Evolutionary conservation across 2,329 filamentous ascomycete species (phyloP), one percentile per base, ranked within the genome.

Genomic region (Ilyonectria sp.): DNA sequence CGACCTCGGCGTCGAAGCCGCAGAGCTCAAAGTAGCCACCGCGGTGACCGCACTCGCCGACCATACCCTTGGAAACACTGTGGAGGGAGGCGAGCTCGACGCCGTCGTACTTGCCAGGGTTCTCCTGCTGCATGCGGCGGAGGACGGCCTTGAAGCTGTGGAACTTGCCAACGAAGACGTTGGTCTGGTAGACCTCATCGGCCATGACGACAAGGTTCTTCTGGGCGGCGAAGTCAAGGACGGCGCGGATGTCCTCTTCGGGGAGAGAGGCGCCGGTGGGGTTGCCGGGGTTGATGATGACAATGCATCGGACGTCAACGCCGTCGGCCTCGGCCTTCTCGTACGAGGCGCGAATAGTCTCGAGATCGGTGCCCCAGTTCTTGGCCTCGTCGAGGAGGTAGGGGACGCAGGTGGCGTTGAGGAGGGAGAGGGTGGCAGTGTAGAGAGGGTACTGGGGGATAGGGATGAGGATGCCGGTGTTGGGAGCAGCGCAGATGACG

Each of bases 141-240:
- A 99, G 89, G 46, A 92, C 91, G 76, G 93, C 91, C 86, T 98
- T 98, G 91, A 99, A 98, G 77, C 93, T 97, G 84, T 93, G 90
- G 86, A 99, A 99, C 80, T 95, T 88, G 81, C 96, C 96, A 69
- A 93, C 86, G 84, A 99, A 99, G 75, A 99, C 93, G 82, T 99
- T 99, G 79, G 96, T 98, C 85, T 99, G 96, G 89, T 99, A 99
- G 43, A 99, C 96, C 83, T 99, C 96, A 78, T 99, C 96, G 59
- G 96, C 96, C 77, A 99, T 89, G 72, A 98, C 86, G 63, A 98
- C 94, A 29, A 99, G 88, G 75, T 92, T 90, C 86, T 98, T 90
- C 80, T 95, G 87, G 31, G 91, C 91, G 44, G 96, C 95, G 71
- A 98, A 92, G 71, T 96, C 90, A 73, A 98, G 88, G n/a, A 98